These are phyloP conservation scores for Tolypocladium tundrense DNA, from an alignment of 2,329 filamentous ascomycete genomes.

Conservation along the genomic window DNA sequence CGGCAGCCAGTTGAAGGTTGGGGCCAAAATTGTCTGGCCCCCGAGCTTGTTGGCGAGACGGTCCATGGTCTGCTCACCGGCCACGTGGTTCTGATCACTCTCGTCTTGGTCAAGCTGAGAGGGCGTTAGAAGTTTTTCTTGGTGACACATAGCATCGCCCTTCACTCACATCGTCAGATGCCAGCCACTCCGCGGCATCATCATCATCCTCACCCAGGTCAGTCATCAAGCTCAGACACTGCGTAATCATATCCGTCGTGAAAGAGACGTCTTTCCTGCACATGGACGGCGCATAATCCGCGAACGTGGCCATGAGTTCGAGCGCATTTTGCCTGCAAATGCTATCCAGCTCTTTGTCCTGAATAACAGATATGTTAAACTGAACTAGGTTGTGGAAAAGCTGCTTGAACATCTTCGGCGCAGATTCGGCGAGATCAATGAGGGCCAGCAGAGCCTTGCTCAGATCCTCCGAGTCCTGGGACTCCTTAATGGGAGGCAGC, in stretches of 20 bases:
- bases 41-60: constrained; percentile 93
- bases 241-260: constrained; percentile 93
- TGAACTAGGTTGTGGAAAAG: constrained; percentile 89
- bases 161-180: constrained; percentile 70
- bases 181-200: constrained; percentile 87
- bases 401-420: constrained; percentile 93
- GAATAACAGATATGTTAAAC: constrained; percentile 87
- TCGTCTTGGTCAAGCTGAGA: constrained; percentile 79
- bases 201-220: constrained; percentile 92
- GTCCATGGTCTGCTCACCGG: constrained; percentile 97
- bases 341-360: constrained; percentile 89
- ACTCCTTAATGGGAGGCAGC: constrained; percentile 85
- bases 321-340: constrained; percentile 87
- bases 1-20: constrained; percentile 93
- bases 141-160: not conserved
- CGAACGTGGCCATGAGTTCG: constrained; percentile 96
- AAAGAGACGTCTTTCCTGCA: constrained; percentile 91
- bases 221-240: constrained; percentile 96
- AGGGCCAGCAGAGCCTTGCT: constrained; percentile 82
- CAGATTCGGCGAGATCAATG: constrained; percentile 89
- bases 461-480: constrained; percentile 80
- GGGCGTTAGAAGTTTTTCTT: constrained; percentile 14
- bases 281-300: constrained; percentile 87
- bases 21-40: constrained; percentile 81
- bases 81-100: constrained; percentile 94